Evolutionary conservation across 2,329 filamentous ascomycete genomes (phyloP).

Genomic region (Coniella lustricola): DNA sequence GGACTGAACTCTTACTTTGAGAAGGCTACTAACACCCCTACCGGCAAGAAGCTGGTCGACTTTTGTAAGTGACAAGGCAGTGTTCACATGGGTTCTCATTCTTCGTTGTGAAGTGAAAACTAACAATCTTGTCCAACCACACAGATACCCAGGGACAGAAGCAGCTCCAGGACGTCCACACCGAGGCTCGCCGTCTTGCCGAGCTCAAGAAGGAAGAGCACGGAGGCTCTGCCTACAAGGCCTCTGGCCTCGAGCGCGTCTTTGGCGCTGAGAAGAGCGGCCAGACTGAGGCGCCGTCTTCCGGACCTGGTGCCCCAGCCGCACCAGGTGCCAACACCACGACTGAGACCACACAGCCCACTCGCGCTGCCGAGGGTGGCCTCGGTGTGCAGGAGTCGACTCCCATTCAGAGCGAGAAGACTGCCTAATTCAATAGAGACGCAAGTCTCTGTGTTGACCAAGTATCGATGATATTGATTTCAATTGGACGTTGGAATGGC

Average conservation of each 20-base stretch:
- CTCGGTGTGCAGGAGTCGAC: constrained; percentile 12
- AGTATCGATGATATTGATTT: too few relatives aligned
- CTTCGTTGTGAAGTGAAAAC: not conserved
- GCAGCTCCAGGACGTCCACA: constrained; percentile 91
- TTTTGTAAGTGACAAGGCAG: constrained; percentile 51
- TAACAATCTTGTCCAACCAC: not conserved
- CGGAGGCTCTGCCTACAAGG: constrained; percentile 53
- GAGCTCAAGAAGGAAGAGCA: constrained; percentile 71
- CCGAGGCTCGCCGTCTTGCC: constrained; percentile 80
- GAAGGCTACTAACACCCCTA: constrained; percentile 80
- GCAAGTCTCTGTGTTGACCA: not conserved
- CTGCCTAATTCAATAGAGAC: not conserved
- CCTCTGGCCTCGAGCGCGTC: constrained; percentile 49
- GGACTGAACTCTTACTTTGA: constrained; percentile 87
- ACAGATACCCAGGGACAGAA: constrained; percentile 67
- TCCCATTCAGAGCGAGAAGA: constrained; percentile 14
- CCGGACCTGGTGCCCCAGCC: constrained; percentile 16
- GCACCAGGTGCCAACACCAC: constrained; percentile 18
- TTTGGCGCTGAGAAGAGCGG: constrained; percentile 46
- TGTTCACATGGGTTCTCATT: not conserved
- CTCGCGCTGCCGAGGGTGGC: constrained; percentile 14
- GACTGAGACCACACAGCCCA: constrained; percentile 15
- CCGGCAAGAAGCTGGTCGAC: constrained; percentile 75
- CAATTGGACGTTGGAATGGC: too few relatives aligned
- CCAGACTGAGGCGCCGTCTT: constrained; percentile 17